A percentile compares a stretch with the other conserved stretches of the same genome.
phyloP scores from a whole-genome alignment of 345 rosid species.

The rapeseed (Brassica napus) region Da-Ae NC_063451.1:35002501-35003000 shows the following conservation, averaged over 20 bases:
- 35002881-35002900: slow-evolving; percentile 5
- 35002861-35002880: background rate
- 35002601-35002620: slow-evolving; percentile 29
- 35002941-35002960: slow-evolving; percentile 13
- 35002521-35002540: slow-evolving; percentile 38
- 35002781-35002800: background rate
- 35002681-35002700: slow-evolving; percentile 11
- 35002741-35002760: background rate
- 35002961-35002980: slow-evolving; percentile 9
- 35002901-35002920: background rate
- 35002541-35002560: slow-evolving; percentile 43
- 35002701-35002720: background rate
- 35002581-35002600: slow-evolving; percentile 40
- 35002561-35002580: slow-evolving; percentile 44
- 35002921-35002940: slow-evolving; percentile 15
- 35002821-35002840: background rate
- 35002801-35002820: slow-evolving; percentile 13
- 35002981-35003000: slow-evolving; percentile 2
- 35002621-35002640: slow-evolving; percentile 1
- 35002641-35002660: slow-evolving; percentile 10
- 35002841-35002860: background rate
- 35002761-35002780: background rate
- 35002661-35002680: background rate
- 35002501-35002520: slow-evolving; percentile 2
- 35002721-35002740: background rate